Evolutionary conservation across 2,329 filamentous ascomycete genomes (phyloP).

Genomic region (Trichoderma hamatum): DNA sequence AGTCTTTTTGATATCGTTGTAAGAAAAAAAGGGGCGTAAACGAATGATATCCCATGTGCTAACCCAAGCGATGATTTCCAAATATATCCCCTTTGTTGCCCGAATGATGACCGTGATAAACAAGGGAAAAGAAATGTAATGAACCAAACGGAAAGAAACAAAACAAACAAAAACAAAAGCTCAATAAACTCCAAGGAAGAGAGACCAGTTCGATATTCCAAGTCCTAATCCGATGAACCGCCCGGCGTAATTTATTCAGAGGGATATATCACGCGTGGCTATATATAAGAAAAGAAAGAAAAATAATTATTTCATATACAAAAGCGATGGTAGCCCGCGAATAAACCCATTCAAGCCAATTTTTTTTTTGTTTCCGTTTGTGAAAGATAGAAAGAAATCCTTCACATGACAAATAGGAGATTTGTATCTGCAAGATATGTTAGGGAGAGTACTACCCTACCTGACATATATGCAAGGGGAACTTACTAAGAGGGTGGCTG

Average conservation of each 20-base stretch:
- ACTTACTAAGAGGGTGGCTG: slow-evolving; percentile 91
- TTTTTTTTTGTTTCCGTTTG: neutral
- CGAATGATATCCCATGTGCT: neutral
- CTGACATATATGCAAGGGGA: slow-evolving; percentile 28
- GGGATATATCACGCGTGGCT: neutral
- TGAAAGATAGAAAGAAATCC: slow-evolving; percentile 32
- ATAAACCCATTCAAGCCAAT: neutral
- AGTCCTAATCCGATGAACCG: slow-evolving; percentile 7
- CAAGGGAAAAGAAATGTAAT: neutral
- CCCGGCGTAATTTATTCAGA: slow-evolving; percentile 16
- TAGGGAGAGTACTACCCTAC: slow-evolving; percentile 28
- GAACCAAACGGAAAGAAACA: neutral
- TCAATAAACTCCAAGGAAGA: neutral
- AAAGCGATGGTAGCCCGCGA: slow-evolving; percentile 19
- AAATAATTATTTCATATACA: slow-evolving; percentile 22
- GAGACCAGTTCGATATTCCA: neutral
- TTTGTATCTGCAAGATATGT: slow-evolving; percentile 56
- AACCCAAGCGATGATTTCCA: neutral
- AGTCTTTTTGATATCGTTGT: neutral
- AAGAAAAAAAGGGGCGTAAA: neutral
- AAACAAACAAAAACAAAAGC: neutral
- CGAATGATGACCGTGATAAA: neutral
- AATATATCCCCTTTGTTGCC: neutral
- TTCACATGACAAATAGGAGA: slow-evolving; percentile 64
- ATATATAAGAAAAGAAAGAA: neutral